Conservation (phyloP, 495 filamentous ascomycete genomes). For the Xylaria nigripes region DNA sequence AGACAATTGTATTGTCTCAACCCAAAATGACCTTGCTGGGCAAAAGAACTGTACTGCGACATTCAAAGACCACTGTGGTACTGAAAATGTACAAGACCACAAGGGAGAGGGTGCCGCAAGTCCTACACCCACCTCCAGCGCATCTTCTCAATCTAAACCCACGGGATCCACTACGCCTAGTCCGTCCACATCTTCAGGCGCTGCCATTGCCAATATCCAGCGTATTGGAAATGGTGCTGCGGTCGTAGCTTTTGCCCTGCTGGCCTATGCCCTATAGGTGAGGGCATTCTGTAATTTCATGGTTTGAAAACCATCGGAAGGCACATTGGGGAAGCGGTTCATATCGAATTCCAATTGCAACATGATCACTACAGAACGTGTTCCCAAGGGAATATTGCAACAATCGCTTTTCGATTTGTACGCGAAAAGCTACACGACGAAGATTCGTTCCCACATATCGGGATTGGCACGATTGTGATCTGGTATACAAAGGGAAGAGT, state of each 20-base stretch:
- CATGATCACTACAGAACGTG: background rate
- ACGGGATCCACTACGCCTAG: constrained; percentile 11
- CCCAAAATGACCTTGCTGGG: constrained; percentile 25
- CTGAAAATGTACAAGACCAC: constrained; percentile 27
- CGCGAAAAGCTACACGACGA: constrained; percentile 3
- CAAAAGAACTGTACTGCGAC: constrained; percentile 28
- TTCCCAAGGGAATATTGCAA: background rate
- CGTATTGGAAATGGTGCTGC: constrained; percentile 30
- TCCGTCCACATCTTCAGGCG: constrained; percentile 16
- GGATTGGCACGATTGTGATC: constrained; percentile 16
- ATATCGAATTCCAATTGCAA: background rate
- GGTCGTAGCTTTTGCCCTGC: constrained; percentile 28
- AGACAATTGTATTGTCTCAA: constrained; percentile 24
- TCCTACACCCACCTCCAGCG: constrained; percentile 15
- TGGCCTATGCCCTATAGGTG: constrained; percentile 30
- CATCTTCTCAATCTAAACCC: constrained; percentile 14
- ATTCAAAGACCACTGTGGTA: constrained; percentile 28
- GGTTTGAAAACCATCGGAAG: background rate
- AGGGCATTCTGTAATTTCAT: constrained; percentile 5
- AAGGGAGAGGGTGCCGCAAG: constrained; percentile 19
- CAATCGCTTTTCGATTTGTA: background rate
- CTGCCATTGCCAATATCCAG: constrained; percentile 21
- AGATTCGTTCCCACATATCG: constrained; percentile 17
- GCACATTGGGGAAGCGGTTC: background rate
- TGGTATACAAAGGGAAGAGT: constrained; percentile 13